Evolutionary conservation across 148 eudicot genomes (phyloP), one percentile per base, ranked within the genome.

Genomic region (Beta vulgaris): DNA sequence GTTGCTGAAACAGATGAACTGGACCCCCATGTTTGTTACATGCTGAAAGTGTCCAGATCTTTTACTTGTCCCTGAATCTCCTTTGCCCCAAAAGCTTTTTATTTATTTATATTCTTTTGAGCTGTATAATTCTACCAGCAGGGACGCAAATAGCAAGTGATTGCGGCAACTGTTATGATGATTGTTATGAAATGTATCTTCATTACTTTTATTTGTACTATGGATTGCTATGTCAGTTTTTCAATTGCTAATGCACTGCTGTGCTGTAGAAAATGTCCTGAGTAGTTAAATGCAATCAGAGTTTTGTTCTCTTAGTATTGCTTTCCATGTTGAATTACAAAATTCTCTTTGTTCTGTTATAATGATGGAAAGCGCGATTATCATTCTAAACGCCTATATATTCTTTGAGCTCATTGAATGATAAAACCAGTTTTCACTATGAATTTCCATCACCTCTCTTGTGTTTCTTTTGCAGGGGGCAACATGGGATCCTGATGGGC

Each of bases 401-500:
- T n/a, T n/a, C n/a, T n/a, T n/a, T n/a, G n/a, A n/a, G n/a, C n/a
- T n/a, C n/a, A n/a, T n/a, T 16, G 43, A 35, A 54, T 25, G 6
- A 44, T 13, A 28, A 13, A 25, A 61, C 26, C 16, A 25, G 55
- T 23, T n/a, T 34, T n/a, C 32, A n/a, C 39, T 68, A 6, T 7
- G 32, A 26, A 34, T 66, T 16, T 12, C 3, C 39, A 16, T 58
- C n/a, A 2, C 3, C 59, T 29, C 48, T 7, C 36, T 25, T 5
- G 36, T 61, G 40, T 32, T 58, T 60, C 32, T 55, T 58, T 78
- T 32, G 66, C 84, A 92, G 98, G 99, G 98, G 77, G 99, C 93
- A 77, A 74, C 91, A 26, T 95, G 99, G 99, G 99, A 95, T 89
- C 98, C 99, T 68, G 94, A 95, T 63, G 91, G 99, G 29, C 90